phyloP scores from a whole-genome alignment of 2,329 filamentous ascomycete species.

The Beauveria sp. region DNA sequence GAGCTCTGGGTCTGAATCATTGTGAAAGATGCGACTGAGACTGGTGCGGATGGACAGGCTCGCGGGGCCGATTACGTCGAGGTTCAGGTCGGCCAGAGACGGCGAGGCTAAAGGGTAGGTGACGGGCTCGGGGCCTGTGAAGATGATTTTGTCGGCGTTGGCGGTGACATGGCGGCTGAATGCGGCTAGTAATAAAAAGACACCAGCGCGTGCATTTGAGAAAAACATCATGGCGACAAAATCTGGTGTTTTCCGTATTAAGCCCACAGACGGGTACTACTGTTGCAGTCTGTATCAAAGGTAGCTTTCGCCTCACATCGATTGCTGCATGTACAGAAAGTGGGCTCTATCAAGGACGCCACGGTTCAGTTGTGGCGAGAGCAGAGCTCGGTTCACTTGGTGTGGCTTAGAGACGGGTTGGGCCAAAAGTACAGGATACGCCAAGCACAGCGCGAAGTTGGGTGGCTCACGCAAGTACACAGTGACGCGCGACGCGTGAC shows the following conservation, averaged over 20 bases:
- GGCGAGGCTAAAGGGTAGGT: constrained; percentile 38
- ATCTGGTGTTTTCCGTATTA: not conserved
- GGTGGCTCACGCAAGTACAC: not conserved
- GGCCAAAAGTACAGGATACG: not conserved
- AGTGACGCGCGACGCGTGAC: constrained; percentile 10
- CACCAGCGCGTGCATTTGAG: not conserved
- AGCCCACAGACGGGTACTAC: not conserved
- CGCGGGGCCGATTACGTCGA: constrained; percentile 57
- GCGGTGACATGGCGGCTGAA: constrained; percentile 31
- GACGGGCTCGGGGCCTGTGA: constrained; percentile 59
- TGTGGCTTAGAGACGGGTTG: not conserved
- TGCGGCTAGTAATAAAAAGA: constrained; percentile 11
- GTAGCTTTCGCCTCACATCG: not conserved
- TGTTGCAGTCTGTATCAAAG: not conserved
- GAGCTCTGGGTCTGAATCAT: constrained; percentile 21
- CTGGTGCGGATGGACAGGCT: constrained; percentile 51
- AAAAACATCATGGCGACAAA: not conserved
- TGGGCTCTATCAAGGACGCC: not conserved
- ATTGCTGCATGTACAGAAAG: not conserved
- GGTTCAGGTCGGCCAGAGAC: constrained; percentile 46
- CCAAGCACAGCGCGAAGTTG: not conserved
- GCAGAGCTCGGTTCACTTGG: not conserved
- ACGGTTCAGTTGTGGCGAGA: not conserved
- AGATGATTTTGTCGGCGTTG: constrained; percentile 90
- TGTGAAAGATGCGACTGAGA: constrained; percentile 63